Conservation (phyloP, 2,329 filamentous ascomycete genomes). For the Drechslerella stenobrocha region DNA sequence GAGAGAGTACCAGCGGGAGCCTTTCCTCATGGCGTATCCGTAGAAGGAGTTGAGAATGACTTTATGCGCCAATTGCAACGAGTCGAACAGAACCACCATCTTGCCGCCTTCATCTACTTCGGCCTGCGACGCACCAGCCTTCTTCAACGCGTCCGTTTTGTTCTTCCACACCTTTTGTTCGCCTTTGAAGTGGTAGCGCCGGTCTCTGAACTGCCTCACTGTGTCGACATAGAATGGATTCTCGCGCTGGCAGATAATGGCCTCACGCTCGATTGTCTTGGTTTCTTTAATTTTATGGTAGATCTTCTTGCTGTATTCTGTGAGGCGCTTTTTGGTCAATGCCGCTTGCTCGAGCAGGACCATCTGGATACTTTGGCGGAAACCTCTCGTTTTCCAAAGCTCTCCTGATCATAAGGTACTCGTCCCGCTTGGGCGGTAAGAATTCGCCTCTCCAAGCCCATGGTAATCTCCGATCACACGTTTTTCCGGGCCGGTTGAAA, state of each 20-base stretch:
- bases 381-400: constrained; percentile 91
- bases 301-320: constrained; percentile 95
- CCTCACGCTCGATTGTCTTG: constrained; percentile 87
- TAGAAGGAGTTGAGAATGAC: constrained; percentile 99
- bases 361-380: constrained; percentile 73
- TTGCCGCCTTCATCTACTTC: constrained; percentile 96
- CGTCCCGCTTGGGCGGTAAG: constrained; percentile 89
- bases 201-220: constrained; percentile 92
- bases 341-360: constrained; percentile 77
- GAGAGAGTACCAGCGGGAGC: constrained; percentile 97
- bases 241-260: constrained; percentile 96
- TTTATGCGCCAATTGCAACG: constrained; percentile 93
- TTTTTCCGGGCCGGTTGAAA: constrained; percentile 96
- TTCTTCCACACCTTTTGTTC: constrained; percentile 98
- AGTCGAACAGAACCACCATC: constrained; percentile 97
- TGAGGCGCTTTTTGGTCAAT: constrained; percentile 81
- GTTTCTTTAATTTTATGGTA: constrained; percentile 99
- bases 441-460: constrained; percentile 99
- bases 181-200: constrained; percentile 97
- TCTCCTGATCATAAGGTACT: constrained; percentile 98
- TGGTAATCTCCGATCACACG: constrained; percentile 87
- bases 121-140: constrained; percentile 70
- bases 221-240: constrained; percentile 99
- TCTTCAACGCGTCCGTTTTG: constrained; percentile 84
- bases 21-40: constrained; percentile 98